Evolutionary conservation across 2,329 filamentous ascomycete genomes (phyloP).

Genomic region (Grosmannia clavigera): DNA sequence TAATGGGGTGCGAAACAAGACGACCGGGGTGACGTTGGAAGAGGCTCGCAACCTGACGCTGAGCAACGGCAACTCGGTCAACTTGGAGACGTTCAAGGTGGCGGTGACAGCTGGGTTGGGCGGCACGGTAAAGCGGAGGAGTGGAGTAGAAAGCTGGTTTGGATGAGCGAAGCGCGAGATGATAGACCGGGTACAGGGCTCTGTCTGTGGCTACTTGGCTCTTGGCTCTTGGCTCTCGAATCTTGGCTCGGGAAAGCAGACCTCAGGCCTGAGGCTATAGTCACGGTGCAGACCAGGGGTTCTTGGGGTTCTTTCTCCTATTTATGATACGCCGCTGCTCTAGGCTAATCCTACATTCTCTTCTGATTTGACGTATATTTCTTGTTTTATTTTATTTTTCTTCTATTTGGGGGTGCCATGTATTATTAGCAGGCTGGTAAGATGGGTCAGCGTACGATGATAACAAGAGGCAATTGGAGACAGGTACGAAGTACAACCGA

Average conservation of each 20-base stretch:
- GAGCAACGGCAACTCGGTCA: conserved; percentile 29
- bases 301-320: neutral
- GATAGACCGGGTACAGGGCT: neutral
- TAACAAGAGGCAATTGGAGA: too few relatives aligned
- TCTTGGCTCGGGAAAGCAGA: too few relatives aligned
- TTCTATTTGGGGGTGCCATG: neutral
- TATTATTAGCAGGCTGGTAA: neutral
- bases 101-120: neutral
- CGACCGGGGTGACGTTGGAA: conserved; percentile 14
- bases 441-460: neutral
- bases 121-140: neutral
- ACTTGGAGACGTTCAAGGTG: conserved; percentile 31
- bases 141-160: neutral
- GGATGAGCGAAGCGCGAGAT: neutral
- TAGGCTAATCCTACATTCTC: neutral
- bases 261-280: too few relatives aligned
- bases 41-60: conserved; percentile 25
- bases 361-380: too few relatives aligned
- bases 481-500: too few relatives aligned
- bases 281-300: too few relatives aligned
- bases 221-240: too few relatives aligned
- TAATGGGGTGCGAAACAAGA: conserved; percentile 3
- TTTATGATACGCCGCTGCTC: neutral
- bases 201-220: neutral
- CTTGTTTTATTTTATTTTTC: neutral